phyloP scores from a whole-genome alignment of 208 protist genomes.

The Crithidia fasciculata region DNA sequence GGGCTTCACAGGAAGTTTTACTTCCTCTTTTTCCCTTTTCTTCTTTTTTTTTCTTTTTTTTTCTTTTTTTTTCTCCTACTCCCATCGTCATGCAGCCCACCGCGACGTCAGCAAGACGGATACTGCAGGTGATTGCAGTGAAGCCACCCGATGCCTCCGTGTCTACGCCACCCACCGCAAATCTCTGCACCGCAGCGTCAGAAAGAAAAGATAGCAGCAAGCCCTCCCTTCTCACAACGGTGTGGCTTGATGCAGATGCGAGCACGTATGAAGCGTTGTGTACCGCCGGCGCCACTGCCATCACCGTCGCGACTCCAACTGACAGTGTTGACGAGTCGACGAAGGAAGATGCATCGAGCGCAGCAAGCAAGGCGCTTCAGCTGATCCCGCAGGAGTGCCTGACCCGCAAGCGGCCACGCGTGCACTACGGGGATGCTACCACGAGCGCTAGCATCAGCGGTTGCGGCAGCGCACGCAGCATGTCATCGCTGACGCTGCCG shows the following conservation, averaged over 20 bases:
- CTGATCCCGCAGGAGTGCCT: constrained; percentile 14
- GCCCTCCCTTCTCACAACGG: constrained; percentile 5
- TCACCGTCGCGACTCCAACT: neutral
- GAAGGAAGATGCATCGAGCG: neutral
- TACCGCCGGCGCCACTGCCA: constrained; percentile 36
- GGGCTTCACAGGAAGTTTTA: neutral
- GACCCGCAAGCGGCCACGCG: neutral
- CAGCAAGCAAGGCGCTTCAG: too few species aligned
- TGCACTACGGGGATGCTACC: neutral
- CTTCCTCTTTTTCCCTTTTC: neutral
- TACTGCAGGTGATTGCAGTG: too few species aligned
- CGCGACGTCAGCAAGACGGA: too few species aligned
- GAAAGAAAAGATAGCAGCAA: too few species aligned
- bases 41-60: neutral
- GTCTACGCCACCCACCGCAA: too few species aligned
- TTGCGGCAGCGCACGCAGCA: too few species aligned
- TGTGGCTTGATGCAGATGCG: constrained; percentile 46
- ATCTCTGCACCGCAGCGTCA: too few species aligned
- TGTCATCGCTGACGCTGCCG: neutral
- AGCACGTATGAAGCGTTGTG: constrained; percentile 56
- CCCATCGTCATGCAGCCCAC: neutral
- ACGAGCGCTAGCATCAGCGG: neutral
- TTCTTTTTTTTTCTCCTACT: neutral
- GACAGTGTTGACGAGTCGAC: neutral
- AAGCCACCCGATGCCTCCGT: too few species aligned